Conservation (phyloP, 768 basidiomycete genomes). For the Tricholoma terreum region DNA sequence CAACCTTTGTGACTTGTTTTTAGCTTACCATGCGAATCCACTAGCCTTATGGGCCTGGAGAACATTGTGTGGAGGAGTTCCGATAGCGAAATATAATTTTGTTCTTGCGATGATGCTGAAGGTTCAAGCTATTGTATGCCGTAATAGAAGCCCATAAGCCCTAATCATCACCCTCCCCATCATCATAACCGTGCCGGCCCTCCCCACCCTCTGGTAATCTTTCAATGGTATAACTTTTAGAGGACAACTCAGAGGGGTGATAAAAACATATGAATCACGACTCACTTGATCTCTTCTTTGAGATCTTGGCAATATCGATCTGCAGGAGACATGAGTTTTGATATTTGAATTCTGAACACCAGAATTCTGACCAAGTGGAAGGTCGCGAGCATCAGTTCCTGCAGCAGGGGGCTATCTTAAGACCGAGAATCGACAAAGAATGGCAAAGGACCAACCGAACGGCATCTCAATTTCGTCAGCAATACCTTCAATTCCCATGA, state of each 20-base stretch:
- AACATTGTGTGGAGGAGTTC: slow-evolving; percentile 85
- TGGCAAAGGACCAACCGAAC: slow-evolving; percentile 57
- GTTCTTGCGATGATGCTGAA: not conserved
- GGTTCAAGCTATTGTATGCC: not conserved
- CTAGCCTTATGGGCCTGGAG: slow-evolving; percentile 94
- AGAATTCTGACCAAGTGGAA: slow-evolving; percentile 62
- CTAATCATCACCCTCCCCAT: slow-evolving; percentile 79
- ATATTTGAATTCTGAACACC: not conserved
- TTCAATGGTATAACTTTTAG: slow-evolving; percentile 60
- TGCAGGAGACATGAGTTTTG: slow-evolving; percentile 19
- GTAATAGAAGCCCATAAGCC: slow-evolving; percentile 5
- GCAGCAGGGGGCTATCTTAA: not conserved
- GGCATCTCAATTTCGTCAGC: slow-evolving; percentile 95
- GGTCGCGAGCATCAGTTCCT: slow-evolving; percentile 64
- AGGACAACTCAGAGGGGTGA: slow-evolving; percentile 8
- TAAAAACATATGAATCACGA: slow-evolving; percentile 10
- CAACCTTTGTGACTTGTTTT: not conserved
- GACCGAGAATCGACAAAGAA: not conserved
- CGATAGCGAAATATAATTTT: slow-evolving; percentile 32
- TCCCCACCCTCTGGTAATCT: slow-evolving; percentile 72
- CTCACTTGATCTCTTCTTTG: slow-evolving; percentile 80
- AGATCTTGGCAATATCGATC: slow-evolving; percentile 86
- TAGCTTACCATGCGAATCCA: slow-evolving; percentile 9
- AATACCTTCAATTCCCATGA: slow-evolving; percentile 95
- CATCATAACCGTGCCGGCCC: slow-evolving; percentile 70